Conservation (phyloP, 2,329 filamentous ascomycete species). For the Beauveria asiatica region DNA sequence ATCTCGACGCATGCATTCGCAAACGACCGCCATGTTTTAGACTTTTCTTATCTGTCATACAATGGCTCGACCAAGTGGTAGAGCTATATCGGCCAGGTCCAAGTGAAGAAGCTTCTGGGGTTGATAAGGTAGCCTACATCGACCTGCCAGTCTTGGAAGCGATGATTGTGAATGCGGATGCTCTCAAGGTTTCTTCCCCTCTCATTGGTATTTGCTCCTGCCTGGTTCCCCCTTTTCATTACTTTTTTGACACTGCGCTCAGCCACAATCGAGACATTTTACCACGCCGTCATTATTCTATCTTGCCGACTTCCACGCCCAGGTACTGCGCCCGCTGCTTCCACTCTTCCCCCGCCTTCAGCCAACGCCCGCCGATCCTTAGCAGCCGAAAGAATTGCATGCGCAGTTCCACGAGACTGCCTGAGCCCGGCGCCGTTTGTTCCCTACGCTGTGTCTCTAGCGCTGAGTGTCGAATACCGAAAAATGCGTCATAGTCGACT, state of each 20-base stretch:
- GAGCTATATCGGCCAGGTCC: slow-evolving; percentile 49
- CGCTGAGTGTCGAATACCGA: slow-evolving; percentile 53
- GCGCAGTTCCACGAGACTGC: slow-evolving; percentile 42
- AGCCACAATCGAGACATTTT: slow-evolving; percentile 55
- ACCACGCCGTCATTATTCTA: slow-evolving; percentile 55
- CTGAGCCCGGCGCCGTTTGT: slow-evolving; percentile 49
- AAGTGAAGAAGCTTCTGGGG: slow-evolving; percentile 29
- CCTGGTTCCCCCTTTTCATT: not conserved
- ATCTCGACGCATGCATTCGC: slow-evolving; percentile 41
- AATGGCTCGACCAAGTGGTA: slow-evolving; percentile 50
- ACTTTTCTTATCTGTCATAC: slow-evolving; percentile 45
- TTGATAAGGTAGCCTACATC: slow-evolving; percentile 38
- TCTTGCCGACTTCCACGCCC: slow-evolving; percentile 47
- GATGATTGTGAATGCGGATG: slow-evolving; percentile 46
- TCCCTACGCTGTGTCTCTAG: slow-evolving; percentile 52
- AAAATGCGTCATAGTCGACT: slow-evolving; percentile 55
- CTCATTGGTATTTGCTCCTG: slow-evolving; percentile 35
- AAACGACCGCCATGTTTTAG: slow-evolving; percentile 47
- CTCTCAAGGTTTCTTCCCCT: slow-evolving; percentile 38
- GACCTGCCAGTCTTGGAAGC: slow-evolving; percentile 50
- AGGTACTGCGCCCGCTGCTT: slow-evolving; percentile 29
- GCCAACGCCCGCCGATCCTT: slow-evolving; percentile 50
- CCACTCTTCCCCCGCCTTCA: slow-evolving; percentile 36
- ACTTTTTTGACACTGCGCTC: not conserved
- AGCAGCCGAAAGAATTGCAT: slow-evolving; percentile 49